Evolutionary conservation across 2,329 filamentous ascomycete species (phyloP), one percentile per base, ranked within the genome.

Genomic region (Epichloe uncinata): DNA sequence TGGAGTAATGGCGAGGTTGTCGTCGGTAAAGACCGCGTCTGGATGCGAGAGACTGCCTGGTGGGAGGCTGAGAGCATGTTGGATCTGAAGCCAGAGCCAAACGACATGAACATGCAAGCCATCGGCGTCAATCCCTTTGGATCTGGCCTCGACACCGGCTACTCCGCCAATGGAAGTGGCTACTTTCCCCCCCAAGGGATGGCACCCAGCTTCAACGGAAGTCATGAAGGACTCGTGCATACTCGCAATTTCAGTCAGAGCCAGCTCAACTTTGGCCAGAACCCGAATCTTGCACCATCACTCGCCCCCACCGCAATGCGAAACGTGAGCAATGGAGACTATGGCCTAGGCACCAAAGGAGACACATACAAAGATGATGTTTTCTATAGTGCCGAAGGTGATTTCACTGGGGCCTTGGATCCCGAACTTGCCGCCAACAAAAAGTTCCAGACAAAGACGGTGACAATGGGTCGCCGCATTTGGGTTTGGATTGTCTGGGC

Each of bases 1-100:
- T 98, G 93, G 93, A 96, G 88, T 69, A 98, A 98, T 58, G 93
- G 93, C 38, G 93, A 97, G 67, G 89, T 97, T 2, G 81, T 95
- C 5, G 74, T 97, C 34, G 93, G 93, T 50, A 83, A 82, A 51
- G 89, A 97, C 66, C 85, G 93, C 34, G 82, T 98, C 41, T 98
- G 93, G 93, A 90, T 97, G 73, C 81, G 91, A 46, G 93, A 98
- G 67, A 77, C 73, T 51, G 86, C 90, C 2, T 98, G 93, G 91
- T 97, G 91, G 91, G 91, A 97, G 67, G 91, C 90, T 5, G 93
- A 98, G 69, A 87, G 80, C 53, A 95, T 96, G 85, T 81, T 97
- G 30, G 93, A 98, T 61, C 74, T 94, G 59, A 91, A 93, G 66
- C 80, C 83, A 1, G 72, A 77, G 48, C 77, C 81, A 40, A 65